phyloP scores from a whole-genome alignment of 2,329 filamentous ascomycete genomes.

The Endoconidiophora polonica region DNA sequence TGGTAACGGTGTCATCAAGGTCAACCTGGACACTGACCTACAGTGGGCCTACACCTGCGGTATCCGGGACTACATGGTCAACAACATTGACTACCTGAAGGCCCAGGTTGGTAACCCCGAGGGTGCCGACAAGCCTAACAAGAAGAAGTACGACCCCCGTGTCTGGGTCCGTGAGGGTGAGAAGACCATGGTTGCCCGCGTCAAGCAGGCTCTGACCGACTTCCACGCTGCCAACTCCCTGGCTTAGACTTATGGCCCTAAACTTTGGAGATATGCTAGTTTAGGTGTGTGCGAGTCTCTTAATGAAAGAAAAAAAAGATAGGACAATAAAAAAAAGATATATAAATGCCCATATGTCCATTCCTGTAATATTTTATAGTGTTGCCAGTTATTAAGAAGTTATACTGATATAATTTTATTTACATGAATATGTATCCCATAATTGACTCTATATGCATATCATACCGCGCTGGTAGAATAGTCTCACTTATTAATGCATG shows the following conservation, averaged over 20 bases:
- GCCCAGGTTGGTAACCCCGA: slow-evolving; percentile 88
- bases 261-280: not conserved
- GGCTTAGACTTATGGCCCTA: slow-evolving; percentile 2
- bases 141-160: slow-evolving; percentile 70
- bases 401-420: not conserved
- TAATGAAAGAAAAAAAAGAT: not conserved
- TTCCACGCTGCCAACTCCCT: slow-evolving; percentile 51
- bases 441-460: too few relatives aligned
- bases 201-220: slow-evolving; percentile 68
- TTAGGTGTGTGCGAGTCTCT: not conserved
- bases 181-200: slow-evolving; percentile 82
- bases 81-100: slow-evolving; percentile 88
- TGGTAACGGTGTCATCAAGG: slow-evolving; percentile 90
- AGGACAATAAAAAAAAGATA: slow-evolving; percentile 8
- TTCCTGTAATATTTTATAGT: not conserved
- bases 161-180: slow-evolving; percentile 95
- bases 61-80: slow-evolving; percentile 85
- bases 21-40: slow-evolving; percentile 97
- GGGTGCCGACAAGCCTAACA: slow-evolving; percentile 95
- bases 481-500: too few relatives aligned
- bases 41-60: slow-evolving; percentile 87
- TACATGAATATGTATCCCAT: too few relatives aligned
- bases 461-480: too few relatives aligned
- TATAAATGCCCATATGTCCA: not conserved
- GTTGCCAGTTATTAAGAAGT: not conserved